Percentiles rank a stretch among this genome's conserved stretches.
phyloP scores from a whole-genome alignment of 176 grass and related monocot species.

The Raddia distichophylla region DNA sequence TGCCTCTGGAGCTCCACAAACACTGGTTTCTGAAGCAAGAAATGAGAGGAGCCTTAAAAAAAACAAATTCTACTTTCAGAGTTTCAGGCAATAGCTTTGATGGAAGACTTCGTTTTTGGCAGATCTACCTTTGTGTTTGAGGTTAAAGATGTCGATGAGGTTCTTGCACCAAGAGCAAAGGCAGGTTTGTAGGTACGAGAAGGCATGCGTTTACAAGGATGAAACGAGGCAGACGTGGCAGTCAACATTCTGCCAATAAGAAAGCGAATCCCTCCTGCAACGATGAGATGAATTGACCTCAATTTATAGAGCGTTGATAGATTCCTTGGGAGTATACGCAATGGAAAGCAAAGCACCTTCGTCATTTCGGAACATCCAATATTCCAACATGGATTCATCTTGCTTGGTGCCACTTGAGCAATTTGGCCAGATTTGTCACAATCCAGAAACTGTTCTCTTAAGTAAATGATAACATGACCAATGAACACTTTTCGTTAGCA shows the following conservation, averaged over 20 bases:
- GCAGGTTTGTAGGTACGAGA: not conserved
- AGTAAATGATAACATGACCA: too few species aligned
- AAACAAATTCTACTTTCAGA: not conserved
- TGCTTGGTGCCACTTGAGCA: not conserved
- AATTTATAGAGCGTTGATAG: slow-evolving; percentile 18
- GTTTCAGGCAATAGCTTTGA: not conserved
- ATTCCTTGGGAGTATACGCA: not conserved
- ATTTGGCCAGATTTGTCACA: not conserved
- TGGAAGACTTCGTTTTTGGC: not conserved
- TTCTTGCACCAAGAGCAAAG: slow-evolving; percentile 15
- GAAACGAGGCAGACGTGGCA: not conserved
- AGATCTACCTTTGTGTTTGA: slow-evolving; percentile 27
- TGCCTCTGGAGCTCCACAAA: slow-evolving; percentile 12
- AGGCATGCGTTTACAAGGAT: not conserved
- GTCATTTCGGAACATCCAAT: slow-evolving; percentile 20
- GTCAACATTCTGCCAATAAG: not conserved
- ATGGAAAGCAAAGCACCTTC: not conserved
- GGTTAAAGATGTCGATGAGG: not conserved
- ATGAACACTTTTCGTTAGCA: not conserved
- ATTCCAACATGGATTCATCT: not conserved
- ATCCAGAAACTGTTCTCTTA: not conserved
- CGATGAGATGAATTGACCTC: not conserved
- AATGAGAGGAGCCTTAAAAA: not conserved
- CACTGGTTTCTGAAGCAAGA: slow-evolving; percentile 37
- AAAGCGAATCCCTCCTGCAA: not conserved